Conservation (phyloP, 768 basidiomycete genomes). For the Leccinellum albellum region DNA sequence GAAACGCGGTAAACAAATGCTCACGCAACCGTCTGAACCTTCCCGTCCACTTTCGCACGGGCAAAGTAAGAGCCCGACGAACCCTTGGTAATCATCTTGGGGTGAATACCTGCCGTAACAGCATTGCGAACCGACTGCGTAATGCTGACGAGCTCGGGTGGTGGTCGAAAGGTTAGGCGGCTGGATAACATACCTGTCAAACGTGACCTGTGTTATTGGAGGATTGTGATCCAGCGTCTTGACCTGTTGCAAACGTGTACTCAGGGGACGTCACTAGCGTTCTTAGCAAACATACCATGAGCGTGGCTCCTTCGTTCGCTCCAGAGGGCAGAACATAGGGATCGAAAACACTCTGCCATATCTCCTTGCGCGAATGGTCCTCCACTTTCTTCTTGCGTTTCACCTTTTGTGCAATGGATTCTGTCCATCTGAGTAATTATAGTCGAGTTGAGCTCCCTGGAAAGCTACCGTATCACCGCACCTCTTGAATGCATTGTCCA, state of each 20-base stretch:
- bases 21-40: slow-evolving; percentile 77
- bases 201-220: slow-evolving; percentile 72
- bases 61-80: slow-evolving; percentile 92
- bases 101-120: slow-evolving; percentile 75
- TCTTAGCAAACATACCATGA: slow-evolving; percentile 14
- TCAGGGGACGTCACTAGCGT: neutral
- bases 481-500: slow-evolving; percentile 85
- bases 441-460: neutral
- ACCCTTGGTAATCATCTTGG: slow-evolving; percentile 87
- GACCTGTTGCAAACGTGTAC: slow-evolving; percentile 36
- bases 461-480: slow-evolving; percentile 21
- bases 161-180: neutral
- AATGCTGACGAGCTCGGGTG: slow-evolving; percentile 38
- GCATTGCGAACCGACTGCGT: slow-evolving; percentile 64
- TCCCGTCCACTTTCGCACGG: slow-evolving; percentile 73
- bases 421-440: slow-evolving; percentile 61
- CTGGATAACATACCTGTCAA: slow-evolving; percentile 53
- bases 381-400: slow-evolving; percentile 73
- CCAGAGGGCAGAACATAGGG: slow-evolving; percentile 44
- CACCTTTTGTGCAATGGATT: slow-evolving; percentile 81
- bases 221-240: slow-evolving; percentile 81
- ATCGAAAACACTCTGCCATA: slow-evolving; percentile 79
- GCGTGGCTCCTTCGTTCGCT: slow-evolving; percentile 23
- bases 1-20: slow-evolving; percentile 23
- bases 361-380: slow-evolving; percentile 63